Base-by-base conservation (phyloP, 2,329 filamentous ascomycete genomes). In the Neocatenulostroma microsporum region DNA sequence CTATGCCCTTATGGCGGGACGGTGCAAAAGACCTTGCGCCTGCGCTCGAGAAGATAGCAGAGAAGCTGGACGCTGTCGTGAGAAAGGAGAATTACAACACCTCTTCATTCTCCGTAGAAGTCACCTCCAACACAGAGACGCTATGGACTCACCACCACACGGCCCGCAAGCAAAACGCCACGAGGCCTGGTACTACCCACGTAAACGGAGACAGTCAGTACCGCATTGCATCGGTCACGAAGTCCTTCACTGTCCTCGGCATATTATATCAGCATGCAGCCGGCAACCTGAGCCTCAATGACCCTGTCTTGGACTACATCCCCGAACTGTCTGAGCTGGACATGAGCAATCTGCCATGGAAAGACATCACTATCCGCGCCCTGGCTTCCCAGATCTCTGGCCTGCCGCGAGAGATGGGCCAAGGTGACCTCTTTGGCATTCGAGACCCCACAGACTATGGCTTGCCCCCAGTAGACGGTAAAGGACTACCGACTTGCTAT, bases 221-320 rank as follows among this genome's bases (percentile, higher is more conserved):
- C 42, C 56, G 63, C n/a, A 54, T 60, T 10, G 56, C 57, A 4
- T 54, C 48, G 3, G 51, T 56, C 36, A 64, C 63, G 5, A 68
- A 68, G 37, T 51, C 75, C 3, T 51, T 74, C 37, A 67, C 73
- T 2, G 64, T 64, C 2, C 63, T 78, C 32, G 69, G 71, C 2
- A 62, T 66, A 2, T 50, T 78, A 10, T 67, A 75, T 36, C 70
- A 70, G 34, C 69, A 76, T 2, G 69, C 75, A 19, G 62, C 67
- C 5, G 72, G 70, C 0, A 56, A 67, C 0, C 45, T 77, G 1
- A 53, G 51, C 3, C 57, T 76, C 0, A 62, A 67, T 5, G 63
- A 62, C 4, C 65, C 73, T 21, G 44, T 76, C 0, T 58, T 61
- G 0, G 26, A 50, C 0, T 39, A 73, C 3, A 60, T 68, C 3